These are phyloP conservation scores for Drechslerella coelobrocha DNA, from an alignment of 2,329 filamentous ascomycete species.

Conservation along the genomic window DNA sequence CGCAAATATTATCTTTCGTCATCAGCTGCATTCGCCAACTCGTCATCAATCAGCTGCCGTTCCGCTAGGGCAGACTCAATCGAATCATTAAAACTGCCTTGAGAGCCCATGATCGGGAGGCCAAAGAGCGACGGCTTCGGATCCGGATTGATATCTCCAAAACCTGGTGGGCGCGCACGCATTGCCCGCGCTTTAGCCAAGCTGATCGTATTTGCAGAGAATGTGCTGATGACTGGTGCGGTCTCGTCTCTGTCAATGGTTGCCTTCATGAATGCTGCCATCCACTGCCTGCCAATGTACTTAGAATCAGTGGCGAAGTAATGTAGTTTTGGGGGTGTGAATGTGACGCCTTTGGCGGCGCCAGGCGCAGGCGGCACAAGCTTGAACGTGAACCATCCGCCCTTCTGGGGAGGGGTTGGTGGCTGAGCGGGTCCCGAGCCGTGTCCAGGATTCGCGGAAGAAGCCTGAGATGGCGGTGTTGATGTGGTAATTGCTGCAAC, in stretches of 20 bases:
- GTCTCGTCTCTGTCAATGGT: slow-evolving; percentile 92
- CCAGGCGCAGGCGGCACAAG: slow-evolving; percentile 88
- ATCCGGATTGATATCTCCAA: slow-evolving; percentile 40
- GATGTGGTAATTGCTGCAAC: slow-evolving; percentile 78
- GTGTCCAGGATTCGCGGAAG: slow-evolving; percentile 61
- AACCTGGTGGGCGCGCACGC: slow-evolving; percentile 81
- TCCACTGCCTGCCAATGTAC: slow-evolving; percentile 89
- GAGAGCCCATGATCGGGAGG: slow-evolving; percentile 48
- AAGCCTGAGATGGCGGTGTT: slow-evolving; percentile 67
- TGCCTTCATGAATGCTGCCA: slow-evolving; percentile 98
- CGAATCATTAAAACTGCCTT: slow-evolving; percentile 50
- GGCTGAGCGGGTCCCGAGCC: slow-evolving; percentile 49
- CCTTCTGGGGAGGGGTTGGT: slow-evolving; percentile 59
- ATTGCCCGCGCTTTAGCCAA: slow-evolving; percentile 85
- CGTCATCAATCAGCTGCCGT: slow-evolving; percentile 44
- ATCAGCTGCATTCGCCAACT: slow-evolving; percentile 38
- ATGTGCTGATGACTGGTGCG: slow-evolving; percentile 82
- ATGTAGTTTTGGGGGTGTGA: slow-evolving; percentile 95
- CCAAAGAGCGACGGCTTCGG: slow-evolving; percentile 25
- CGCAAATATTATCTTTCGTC: slow-evolving; percentile 31
- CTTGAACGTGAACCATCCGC: slow-evolving; percentile 95
- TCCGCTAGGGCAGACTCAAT: slow-evolving; percentile 49
- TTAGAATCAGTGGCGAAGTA: slow-evolving; percentile 96
- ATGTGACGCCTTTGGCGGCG: slow-evolving; percentile 88
- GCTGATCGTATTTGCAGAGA: slow-evolving; percentile 96